These are phyloP conservation scores for Hemisphaericaspora subhashii DNA, from an alignment of 1,139 yeast genomes.

Conservation along the genomic window DNA sequence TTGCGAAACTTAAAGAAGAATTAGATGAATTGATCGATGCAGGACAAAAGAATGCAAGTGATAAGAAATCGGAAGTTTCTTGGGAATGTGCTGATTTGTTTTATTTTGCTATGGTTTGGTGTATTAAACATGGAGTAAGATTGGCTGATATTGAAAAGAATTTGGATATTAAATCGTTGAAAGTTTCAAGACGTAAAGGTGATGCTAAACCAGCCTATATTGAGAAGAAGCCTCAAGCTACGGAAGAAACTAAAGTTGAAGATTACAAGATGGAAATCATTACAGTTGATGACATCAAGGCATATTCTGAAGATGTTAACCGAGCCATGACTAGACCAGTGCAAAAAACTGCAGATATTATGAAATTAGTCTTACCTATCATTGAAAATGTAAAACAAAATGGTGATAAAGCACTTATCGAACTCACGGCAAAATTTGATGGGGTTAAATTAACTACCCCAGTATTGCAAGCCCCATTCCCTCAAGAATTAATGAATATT, in stretches of 20 bases:
- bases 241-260: constrained; percentile 12
- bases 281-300: constrained; percentile 41
- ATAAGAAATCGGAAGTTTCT: constrained; percentile 64
- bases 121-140: constrained; percentile 77
- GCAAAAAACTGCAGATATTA: constrained; percentile 86
- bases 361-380: constrained; percentile 90
- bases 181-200: constrained; percentile 91
- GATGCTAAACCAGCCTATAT: constrained; percentile 85
- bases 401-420: constrained; percentile 86
- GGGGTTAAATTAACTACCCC: constrained; percentile 74
- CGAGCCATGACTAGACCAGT: constrained; percentile 82
- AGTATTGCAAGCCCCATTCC: constrained; percentile 83
- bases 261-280: constrained; percentile 63
- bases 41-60: constrained; percentile 23
- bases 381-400: constrained; percentile 70
- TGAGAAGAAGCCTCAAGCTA: constrained; percentile 23
- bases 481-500: constrained; percentile 70
- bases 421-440: constrained; percentile 87
- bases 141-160: constrained; percentile 81
- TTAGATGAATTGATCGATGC: constrained; percentile 96
- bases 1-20: constrained; percentile 91
- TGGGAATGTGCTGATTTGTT: constrained; percentile 98
- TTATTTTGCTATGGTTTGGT: constrained; percentile 87
- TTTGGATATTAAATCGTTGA: constrained; percentile 77
- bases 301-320: constrained; percentile 45